Evolutionary conservation across 2,329 filamentous ascomycete species (phyloP), one percentile per base, ranked within the genome.

Genomic region (Gnomoniopsis smithogilvyi): DNA sequence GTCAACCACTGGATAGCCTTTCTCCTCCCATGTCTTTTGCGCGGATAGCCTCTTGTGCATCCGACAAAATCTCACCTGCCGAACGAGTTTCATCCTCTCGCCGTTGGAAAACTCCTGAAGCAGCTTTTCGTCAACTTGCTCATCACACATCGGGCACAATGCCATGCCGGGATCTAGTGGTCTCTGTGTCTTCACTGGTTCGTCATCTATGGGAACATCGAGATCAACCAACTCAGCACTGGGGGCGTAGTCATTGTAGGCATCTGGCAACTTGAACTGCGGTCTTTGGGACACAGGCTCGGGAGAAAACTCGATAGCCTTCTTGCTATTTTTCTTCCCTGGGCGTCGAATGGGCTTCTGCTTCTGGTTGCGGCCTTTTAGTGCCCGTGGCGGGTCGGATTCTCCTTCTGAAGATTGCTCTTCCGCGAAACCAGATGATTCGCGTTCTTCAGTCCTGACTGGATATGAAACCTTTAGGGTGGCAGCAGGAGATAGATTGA

Each of bases 1-100:
- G 59, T 91, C 74, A 54, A 96, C 88, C 0, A 74, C 70, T 0
- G 92, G 92, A 69, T 94, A 95, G 0, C 82, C 80, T 47, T 77
- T 80, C 15, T 77, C 69, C 11, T 63, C 67, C 74, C 81, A 84
- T 3, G 70, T 70, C 8, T 76, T 72, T 56, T 74, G 65, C 2
- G 87, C 88, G 2, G 81, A 75, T 33, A 76, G 73, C 60, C 76
- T 79, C 66, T 82, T 84, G 74, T 92, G 89, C 8, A 78, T 73
- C 47, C 79, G 76, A 70, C 89, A 92, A 70, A 92, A 91, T 19
- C 72, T 76, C 21, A 79, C 75, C 69, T 91, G 86, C 65, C 82
- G 77, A 34, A 78, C 77, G 38, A 89, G 80, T 34, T 76, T 81
- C 73, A 87, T 76, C 46, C 75, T 73, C 48, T 71, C 72, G 17